These are phyloP conservation scores for Tolypocladium ovalisporum DNA, from an alignment of 2,329 filamentous ascomycete genomes.

Conservation along the genomic window DNA sequence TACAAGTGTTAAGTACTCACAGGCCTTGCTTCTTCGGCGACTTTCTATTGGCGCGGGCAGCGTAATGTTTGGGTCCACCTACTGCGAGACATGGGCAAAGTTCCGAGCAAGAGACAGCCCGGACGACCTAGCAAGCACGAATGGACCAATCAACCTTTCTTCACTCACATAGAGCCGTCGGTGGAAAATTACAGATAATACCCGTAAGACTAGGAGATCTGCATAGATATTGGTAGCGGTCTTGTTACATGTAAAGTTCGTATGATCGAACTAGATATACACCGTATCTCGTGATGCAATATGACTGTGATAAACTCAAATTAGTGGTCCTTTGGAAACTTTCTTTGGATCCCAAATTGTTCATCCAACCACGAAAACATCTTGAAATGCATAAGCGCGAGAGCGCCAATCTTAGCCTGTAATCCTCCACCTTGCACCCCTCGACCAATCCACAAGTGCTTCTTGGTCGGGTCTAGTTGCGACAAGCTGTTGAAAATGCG, in stretches of 20 bases:
- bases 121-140: neutral
- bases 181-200: too few relatives aligned
- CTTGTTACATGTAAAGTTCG: too few relatives aligned
- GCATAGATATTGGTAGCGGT: too few relatives aligned
- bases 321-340: neutral
- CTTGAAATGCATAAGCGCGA: slow-evolving; percentile 8
- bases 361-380: slow-evolving; percentile 11
- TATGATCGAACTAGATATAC: too few relatives aligned
- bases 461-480: slow-evolving; percentile 6
- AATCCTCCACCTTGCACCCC: slow-evolving; percentile 8
- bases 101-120: neutral
- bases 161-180: too few relatives aligned
- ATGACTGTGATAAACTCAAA: too few relatives aligned
- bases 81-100: neutral
- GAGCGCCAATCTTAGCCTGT: slow-evolving; percentile 14
- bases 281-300: too few relatives aligned
- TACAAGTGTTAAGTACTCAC: neutral
- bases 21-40: neutral
- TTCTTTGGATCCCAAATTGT: slow-evolving; percentile 9
- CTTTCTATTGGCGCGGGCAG: too few relatives aligned
- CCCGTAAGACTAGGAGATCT: neutral
- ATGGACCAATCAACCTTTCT: neutral
- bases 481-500: slow-evolving; percentile 6
- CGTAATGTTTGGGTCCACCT: neutral
- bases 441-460: slow-evolving; percentile 10